phyloP scores from a whole-genome alignment of 2,329 filamentous ascomycete species.

The Claviceps maximensis region DNA sequence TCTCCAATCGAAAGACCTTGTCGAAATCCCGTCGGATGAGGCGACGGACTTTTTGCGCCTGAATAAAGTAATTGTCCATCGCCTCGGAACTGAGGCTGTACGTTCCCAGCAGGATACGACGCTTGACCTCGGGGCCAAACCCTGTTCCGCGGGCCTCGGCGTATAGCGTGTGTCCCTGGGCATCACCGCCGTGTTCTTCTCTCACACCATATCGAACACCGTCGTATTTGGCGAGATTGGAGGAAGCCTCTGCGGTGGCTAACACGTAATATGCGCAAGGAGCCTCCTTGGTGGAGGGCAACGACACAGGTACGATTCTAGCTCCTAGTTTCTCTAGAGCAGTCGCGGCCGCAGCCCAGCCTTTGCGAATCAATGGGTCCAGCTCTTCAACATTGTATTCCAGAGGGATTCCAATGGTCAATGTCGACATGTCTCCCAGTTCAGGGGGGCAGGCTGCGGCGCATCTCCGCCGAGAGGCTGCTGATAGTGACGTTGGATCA shows the following conservation, averaged over 20 bases:
- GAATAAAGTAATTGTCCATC: slow-evolving; percentile 92
- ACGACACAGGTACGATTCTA: slow-evolving; percentile 58
- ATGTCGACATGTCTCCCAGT: slow-evolving; percentile 14
- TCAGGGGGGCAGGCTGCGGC: slow-evolving; percentile 15
- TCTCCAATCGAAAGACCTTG: slow-evolving; percentile 53
- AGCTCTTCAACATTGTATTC: slow-evolving; percentile 89
- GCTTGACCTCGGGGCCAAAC: slow-evolving; percentile 74
- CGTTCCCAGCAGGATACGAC: slow-evolving; percentile 76
- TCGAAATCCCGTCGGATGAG: slow-evolving; percentile 83
- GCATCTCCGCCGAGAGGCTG: slow-evolving; percentile 38
- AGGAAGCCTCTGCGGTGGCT: slow-evolving; percentile 87
- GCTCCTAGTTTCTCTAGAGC: slow-evolving; percentile 52
- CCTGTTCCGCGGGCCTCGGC: slow-evolving; percentile 58
- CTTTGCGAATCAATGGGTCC: slow-evolving; percentile 49
- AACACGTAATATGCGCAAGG: slow-evolving; percentile 92
- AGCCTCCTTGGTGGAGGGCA: slow-evolving; percentile 74
- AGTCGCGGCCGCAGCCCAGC: slow-evolving; percentile 54
- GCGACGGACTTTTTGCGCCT: slow-evolving; percentile 77
- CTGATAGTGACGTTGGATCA: slow-evolving; percentile 62
- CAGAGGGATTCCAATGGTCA: slow-evolving; percentile 44
- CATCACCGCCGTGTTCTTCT: slow-evolving; percentile 33
- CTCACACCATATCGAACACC: slow-evolving; percentile 79
- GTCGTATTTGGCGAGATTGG: slow-evolving; percentile 93
- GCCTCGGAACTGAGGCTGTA: slow-evolving; percentile 83
- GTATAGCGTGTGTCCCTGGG: slow-evolving; percentile 54